These are phyloP conservation scores for Dictyostelium firmibasis DNA, from an alignment of 78 protist genomes.

Conservation along the genomic window DNA sequence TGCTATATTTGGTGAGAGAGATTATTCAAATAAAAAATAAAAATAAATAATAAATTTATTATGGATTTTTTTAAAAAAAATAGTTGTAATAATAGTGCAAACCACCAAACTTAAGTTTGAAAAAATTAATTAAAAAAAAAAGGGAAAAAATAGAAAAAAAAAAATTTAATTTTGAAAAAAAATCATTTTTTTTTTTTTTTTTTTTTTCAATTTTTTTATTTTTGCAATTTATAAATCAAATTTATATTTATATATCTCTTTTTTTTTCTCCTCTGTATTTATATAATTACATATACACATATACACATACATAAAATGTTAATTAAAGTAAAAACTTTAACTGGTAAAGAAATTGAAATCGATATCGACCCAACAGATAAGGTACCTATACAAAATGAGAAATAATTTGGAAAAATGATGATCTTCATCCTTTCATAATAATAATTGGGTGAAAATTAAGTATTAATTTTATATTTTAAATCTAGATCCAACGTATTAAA, in stretches of 20 bases:
- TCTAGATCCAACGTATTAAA: slow-evolving; percentile 89
- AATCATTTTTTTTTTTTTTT: slow-evolving; percentile 4
- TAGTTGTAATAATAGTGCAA: too few relatives aligned
- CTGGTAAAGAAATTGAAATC: slow-evolving; percentile 92
- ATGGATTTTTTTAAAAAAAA: background rate
- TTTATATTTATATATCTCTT: background rate
- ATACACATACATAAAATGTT: slow-evolving; percentile 63
- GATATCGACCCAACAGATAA: slow-evolving; percentile 90
- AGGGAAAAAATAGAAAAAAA: background rate
- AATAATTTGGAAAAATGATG: background rate
- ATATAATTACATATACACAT: background rate
- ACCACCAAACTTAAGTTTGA: background rate
- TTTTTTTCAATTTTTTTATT: background rate
- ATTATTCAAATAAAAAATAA: slow-evolving; percentile 53
- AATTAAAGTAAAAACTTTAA: slow-evolving; percentile 89
- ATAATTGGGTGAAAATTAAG: too few relatives aligned
- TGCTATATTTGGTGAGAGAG: slow-evolving; percentile 79
- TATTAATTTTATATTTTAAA: too few relatives aligned
- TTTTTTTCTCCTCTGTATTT: background rate
- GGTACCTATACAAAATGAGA: slow-evolving; percentile 23
- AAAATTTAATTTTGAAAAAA: background rate
- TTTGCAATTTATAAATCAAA: slow-evolving; percentile 4
- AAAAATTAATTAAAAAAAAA: background rate
- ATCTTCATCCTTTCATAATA: background rate
- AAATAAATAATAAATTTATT: background rate